Conservation (phyloP, 345 rosid genomes). For the Eucalyptus regnans region DNA sequence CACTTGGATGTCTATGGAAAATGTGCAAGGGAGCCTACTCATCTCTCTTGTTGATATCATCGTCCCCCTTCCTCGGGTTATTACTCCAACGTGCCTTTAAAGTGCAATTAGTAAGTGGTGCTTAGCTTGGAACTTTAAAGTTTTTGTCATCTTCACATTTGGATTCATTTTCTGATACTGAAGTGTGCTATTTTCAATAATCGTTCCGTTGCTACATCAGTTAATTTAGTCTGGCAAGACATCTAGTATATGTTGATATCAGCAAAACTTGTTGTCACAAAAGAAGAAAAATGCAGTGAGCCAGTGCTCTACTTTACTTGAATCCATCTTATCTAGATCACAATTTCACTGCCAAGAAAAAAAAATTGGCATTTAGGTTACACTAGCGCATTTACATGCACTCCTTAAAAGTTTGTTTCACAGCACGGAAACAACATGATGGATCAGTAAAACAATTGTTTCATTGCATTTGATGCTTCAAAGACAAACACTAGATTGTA, state of each 20-base stretch:
- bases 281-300: neutral
- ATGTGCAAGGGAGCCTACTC: neutral
- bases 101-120: neutral
- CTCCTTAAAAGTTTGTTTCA: neutral
- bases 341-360: neutral
- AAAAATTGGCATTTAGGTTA: neutral
- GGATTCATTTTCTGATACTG: neutral
- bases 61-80: neutral
- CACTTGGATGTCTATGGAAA: neutral
- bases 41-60: neutral
- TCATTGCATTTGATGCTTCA: neutral
- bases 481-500: neutral
- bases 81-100: neutral
- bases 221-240: neutral
- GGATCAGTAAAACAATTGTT: neutral
- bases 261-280: neutral
- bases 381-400: neutral
- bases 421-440: neutral
- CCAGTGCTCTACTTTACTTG: neutral
- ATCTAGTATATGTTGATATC: neutral
- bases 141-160: neutral
- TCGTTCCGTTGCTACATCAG: neutral
- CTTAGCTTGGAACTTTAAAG: neutral
- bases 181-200: neutral
- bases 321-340: neutral